Percentiles rank a stretch among this genome's conserved stretches.
phyloP scores from a whole-genome alignment of 257 asterid species.

The Gentiana dahurica region DNA sequence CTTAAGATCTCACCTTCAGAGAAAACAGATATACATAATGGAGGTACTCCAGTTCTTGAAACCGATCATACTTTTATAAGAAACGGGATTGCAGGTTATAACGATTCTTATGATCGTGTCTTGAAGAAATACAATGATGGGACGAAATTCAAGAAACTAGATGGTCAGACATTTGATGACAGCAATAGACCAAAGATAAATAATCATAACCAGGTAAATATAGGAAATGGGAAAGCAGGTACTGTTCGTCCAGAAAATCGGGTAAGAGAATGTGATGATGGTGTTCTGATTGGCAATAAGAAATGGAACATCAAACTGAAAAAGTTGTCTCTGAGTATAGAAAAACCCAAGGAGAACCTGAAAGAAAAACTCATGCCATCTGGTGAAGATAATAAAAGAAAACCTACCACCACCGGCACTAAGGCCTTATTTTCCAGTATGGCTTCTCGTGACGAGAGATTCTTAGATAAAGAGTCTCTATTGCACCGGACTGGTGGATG shows the following conservation, averaged over 20 bases:
- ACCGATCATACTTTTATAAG: slow-evolving; percentile 17
- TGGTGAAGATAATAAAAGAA: slow-evolving; percentile 15
- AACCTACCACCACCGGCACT: slow-evolving; percentile 9
- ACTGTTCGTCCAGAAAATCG: slow-evolving; percentile 18
- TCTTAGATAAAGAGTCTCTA: neutral
- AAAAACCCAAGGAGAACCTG: slow-evolving; percentile 41
- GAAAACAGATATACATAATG: neutral
- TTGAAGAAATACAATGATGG: slow-evolving; percentile 2
- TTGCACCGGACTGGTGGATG: slow-evolving; percentile 38
- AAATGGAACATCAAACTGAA: slow-evolving; percentile 70
- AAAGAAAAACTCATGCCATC: slow-evolving; percentile 23
- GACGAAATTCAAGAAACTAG: slow-evolving; percentile 21
- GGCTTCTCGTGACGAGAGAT: slow-evolving; percentile 18
- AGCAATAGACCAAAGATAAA: slow-evolving; percentile 12
- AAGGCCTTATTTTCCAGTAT: slow-evolving; percentile 31
- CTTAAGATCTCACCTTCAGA: slow-evolving; percentile 24
- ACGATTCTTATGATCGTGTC: neutral
- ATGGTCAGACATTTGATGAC: slow-evolving; percentile 20
- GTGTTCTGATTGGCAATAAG: slow-evolving; percentile 39
- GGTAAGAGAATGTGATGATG: slow-evolving; percentile 28
- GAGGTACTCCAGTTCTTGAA: slow-evolving; percentile 13
- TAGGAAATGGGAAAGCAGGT: slow-evolving; percentile 30
- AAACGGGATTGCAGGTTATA: slow-evolving; percentile 15
- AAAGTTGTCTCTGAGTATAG: slow-evolving; percentile 72
- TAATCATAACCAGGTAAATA: slow-evolving; percentile 18